These are phyloP conservation scores for Cajanus cajan DNA, from an alignment of 306 rosid genomes.

Conservation along the genomic window DNA sequence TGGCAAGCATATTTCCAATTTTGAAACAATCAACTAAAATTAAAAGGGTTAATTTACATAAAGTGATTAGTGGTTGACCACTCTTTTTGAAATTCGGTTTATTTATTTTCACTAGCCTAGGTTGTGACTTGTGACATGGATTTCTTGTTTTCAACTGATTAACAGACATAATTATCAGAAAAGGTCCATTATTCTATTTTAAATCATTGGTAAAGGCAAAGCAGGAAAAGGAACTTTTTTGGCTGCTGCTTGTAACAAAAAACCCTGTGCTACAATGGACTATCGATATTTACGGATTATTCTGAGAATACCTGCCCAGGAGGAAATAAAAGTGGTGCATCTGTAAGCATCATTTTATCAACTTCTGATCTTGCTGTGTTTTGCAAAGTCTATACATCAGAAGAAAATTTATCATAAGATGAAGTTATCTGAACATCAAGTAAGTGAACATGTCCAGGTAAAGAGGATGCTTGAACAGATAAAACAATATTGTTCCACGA, in stretches of 20 bases:
- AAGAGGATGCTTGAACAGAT: slow-evolving; percentile 1
- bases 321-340: slow-evolving; percentile 90
- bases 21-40: background rate
- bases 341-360: slow-evolving; percentile 94
- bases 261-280: background rate
- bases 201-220: background rate
- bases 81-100: background rate
- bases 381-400: slow-evolving; percentile 50
- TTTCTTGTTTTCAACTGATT: background rate
- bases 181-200: background rate
- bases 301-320: slow-evolving; percentile 80
- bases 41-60: background rate
- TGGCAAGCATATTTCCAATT: background rate
- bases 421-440: slow-evolving; percentile 6
- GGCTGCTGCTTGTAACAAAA: slow-evolving; percentile 12
- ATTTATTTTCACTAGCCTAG: background rate
- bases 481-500: background rate
- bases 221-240: background rate
- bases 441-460: background rate
- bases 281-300: background rate
- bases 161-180: background rate
- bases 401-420: slow-evolving; percentile 8
- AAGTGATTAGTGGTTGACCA: background rate
- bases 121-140: background rate
- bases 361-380: slow-evolving; percentile 62